These are phyloP conservation scores for Eucalyptus sp. DNA, from an alignment of 345 rosid genomes.

Conservation along the genomic window DNA sequence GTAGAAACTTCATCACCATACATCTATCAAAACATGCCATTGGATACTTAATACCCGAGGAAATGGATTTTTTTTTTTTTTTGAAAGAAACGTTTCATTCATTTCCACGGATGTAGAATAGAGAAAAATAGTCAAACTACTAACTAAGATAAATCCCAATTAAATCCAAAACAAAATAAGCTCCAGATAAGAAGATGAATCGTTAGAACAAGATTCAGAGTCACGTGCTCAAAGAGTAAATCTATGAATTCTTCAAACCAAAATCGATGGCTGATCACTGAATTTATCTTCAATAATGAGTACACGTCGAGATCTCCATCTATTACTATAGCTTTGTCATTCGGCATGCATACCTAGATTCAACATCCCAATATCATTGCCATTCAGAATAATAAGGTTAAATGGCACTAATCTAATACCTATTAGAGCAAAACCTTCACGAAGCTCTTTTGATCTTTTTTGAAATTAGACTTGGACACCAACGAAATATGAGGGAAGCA, in stretches of 20 bases:
- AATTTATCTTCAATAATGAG: neutral
- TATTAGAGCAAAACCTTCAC: neutral
- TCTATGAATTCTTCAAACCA: neutral
- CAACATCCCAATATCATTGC: neutral
- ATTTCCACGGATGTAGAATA: no score
- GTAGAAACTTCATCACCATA: no score
- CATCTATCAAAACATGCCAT: no score
- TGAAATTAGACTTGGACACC: neutral
- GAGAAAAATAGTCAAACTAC: no score
- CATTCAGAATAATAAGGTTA: no score
- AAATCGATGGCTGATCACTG: rapidly evolving
- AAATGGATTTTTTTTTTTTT: no score
- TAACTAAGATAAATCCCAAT: no score
- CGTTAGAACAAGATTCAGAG: neutral
- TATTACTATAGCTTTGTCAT: rapidly evolving
- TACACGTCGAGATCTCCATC: rapidly evolving
- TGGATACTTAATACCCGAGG: no score
- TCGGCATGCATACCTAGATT: neutral
- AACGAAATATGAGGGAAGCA: no score
- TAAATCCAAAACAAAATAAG: no score
- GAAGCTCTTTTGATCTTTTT: neutral
- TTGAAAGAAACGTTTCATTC: no score
- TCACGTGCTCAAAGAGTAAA: neutral
- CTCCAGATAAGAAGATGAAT: neutral
- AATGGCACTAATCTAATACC: neutral